A percentile compares a stretch with the other conserved stretches of the same genome.
Conservation (phyloP, 2,329 filamentous ascomycete species). For the Claviceps paspali region DNA sequence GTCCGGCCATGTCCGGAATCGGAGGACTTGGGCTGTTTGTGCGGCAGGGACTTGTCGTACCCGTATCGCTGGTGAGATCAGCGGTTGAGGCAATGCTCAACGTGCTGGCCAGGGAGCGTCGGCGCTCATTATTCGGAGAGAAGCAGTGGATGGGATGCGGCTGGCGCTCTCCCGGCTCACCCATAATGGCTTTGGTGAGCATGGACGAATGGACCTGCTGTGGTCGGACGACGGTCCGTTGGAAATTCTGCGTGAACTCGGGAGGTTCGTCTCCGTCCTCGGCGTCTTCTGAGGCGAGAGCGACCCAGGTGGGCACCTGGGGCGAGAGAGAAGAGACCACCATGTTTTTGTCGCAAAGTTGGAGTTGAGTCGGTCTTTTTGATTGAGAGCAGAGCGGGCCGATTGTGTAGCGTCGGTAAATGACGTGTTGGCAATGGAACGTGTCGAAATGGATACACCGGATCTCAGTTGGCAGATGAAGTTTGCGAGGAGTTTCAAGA, state of each 20-base stretch:
- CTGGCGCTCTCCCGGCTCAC: conserved; percentile 43
- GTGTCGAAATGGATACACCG: too few species aligned
- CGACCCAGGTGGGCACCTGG: conserved; percentile 18
- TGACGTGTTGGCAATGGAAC: background rate
- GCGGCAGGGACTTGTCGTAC: conserved; percentile 75
- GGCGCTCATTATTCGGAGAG: conserved; percentile 23
- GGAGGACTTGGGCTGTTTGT: conserved; percentile 82
- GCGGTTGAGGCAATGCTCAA: conserved; percentile 69
- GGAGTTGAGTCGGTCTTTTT: too few species aligned
- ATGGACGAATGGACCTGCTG: conserved; percentile 57
- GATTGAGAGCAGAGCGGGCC: background rate
- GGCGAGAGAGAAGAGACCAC: conserved; percentile 11
- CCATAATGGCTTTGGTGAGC: conserved; percentile 69
- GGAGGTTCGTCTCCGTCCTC: conserved; percentile 81
- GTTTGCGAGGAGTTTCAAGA: too few species aligned
- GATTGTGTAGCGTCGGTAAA: background rate
- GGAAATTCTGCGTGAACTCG: conserved; percentile 38
- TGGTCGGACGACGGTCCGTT: conserved; percentile 30
- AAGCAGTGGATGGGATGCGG: conserved; percentile 23
- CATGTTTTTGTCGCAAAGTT: conserved; percentile 11
- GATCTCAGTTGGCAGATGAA: too few species aligned
- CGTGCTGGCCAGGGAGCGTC: conserved; percentile 63
- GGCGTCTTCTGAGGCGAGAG: conserved; percentile 41
- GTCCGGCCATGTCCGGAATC: conserved; percentile 41
- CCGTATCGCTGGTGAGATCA: conserved; percentile 89